Evolutionary conservation across 1,284 basidiomycete species (phyloP), one percentile per base, ranked within the genome.

Genomic region (Fomitopsis palustris): DNA sequence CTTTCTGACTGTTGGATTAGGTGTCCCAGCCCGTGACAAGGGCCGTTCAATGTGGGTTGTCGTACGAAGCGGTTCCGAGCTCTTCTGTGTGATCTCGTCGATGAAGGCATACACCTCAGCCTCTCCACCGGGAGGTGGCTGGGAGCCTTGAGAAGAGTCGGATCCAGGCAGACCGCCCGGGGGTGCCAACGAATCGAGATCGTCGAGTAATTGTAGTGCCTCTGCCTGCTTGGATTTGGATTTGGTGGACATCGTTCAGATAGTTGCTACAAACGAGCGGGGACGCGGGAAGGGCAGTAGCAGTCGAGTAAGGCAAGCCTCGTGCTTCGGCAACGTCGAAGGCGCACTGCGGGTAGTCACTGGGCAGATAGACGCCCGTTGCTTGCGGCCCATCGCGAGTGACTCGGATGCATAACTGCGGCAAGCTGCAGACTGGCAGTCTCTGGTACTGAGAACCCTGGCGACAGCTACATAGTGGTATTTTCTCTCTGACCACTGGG

Each of bases 31-130:
- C 53, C 90, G 81, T 38, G 88, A 90, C 52, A 77, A 69, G 3
- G 85, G 85, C 9, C 85, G 77, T 41, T 87, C 85, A 55, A 83
- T 74, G 61, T 81, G 79, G 21, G 81, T 72, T 31, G 81, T 74
- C 29, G 85, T 75, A 42, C 87, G 85, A 9, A 85, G 84, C 3
- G 89, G 88, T 65, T 91, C 90, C 4, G 87, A 80, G 71, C 86
- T 89, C 75, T 94, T 95, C 81, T 93, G 92, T 0, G 93, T 95
- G 67, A 96, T 93, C 74, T 96, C 93, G 74, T 97, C 93, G 56
- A 97, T 85, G 78, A 96, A 96, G 25, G 94, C 95, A 45, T 96
- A 84, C 17, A 92, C 93, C 62, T 92, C 90, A 21, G 90, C 88
- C 70, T 93, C 87, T 43, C 84, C 84, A 63, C 79, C 78, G 52